phyloP scores from a whole-genome alignment of 306 rosid genomes.

The Mimosa bimucronata region DNA sequence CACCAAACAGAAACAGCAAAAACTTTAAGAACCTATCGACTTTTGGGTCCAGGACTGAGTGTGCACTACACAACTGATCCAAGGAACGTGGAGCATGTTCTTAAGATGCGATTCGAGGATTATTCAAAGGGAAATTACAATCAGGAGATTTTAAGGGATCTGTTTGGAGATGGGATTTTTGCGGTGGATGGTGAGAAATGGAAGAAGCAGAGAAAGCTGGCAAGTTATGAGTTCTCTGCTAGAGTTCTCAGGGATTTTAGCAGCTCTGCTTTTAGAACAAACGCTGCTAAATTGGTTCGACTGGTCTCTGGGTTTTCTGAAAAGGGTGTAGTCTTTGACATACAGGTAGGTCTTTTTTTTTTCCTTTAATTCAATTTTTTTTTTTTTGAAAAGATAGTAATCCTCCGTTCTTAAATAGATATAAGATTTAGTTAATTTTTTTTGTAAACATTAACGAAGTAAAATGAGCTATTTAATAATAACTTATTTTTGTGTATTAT shows the following conservation, averaged over 20 bases:
- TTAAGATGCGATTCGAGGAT: constrained; percentile 48
- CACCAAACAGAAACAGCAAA: constrained; percentile 50
- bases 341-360: constrained; percentile 56
- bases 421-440: too few relatives aligned
- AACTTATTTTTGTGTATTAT: too few relatives aligned
- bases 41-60: constrained; percentile 48
- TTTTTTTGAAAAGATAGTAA: too few relatives aligned
- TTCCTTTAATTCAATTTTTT: not conserved
- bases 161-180: constrained; percentile 75
- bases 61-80: constrained; percentile 53
- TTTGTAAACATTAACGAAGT: too few relatives aligned
- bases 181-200: constrained; percentile 69
- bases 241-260: constrained; percentile 75
- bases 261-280: constrained; percentile 53
- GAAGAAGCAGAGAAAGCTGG: constrained; percentile 77
- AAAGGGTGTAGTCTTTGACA: constrained; percentile 50
- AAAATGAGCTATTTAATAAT: too few relatives aligned
- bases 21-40: constrained; percentile 49
- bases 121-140: constrained; percentile 57
- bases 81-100: constrained; percentile 57
- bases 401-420: too few relatives aligned
- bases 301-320: constrained; percentile 39
- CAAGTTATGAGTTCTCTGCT: constrained; percentile 67
- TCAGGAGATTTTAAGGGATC: constrained; percentile 44
- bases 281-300: constrained; percentile 59